phyloP scores from a whole-genome alignment of 2,329 filamentous ascomycete species.

The Pleurostoma richardsiae region DNA sequence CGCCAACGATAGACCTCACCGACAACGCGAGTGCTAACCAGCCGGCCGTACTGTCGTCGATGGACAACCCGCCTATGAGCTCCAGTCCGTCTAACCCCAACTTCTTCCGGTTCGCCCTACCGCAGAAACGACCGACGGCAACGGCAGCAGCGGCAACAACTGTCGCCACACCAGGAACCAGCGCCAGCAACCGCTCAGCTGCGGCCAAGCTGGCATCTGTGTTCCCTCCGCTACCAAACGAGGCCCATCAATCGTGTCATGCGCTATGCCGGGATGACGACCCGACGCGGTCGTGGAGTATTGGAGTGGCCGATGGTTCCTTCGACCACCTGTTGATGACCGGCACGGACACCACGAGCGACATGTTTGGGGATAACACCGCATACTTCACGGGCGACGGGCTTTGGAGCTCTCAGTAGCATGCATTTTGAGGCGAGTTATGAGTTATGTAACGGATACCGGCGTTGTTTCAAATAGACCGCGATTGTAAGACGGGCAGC shows the following conservation, averaged over 20 bases:
- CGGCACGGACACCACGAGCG: neutral
- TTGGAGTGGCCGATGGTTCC: neutral
- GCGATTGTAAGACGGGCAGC: too few relatives aligned
- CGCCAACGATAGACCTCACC: neutral
- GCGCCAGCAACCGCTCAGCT: neutral
- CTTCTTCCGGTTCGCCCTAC: neutral
- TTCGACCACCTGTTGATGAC: neutral
- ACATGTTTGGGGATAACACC: neutral
- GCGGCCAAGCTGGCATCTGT: neutral
- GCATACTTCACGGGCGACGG: neutral
- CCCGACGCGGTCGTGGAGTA: neutral
- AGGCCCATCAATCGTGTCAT: neutral
- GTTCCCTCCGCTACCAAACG: neutral
- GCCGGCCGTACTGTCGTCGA: neutral
- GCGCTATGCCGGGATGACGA: neutral
- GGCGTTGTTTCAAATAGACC: too few relatives aligned
- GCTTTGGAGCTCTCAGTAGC: neutral
- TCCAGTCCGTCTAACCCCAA: neutral
- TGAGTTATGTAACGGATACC: too few relatives aligned
- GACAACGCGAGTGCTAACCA: neutral
- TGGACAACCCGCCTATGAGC: neutral
- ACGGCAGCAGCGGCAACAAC: neutral
- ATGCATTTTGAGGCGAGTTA: too few relatives aligned
- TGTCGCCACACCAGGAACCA: neutral
- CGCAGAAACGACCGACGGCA: neutral